Percentiles rank a stretch among this genome's conserved stretches.
Evolutionary conservation across 2,329 filamentous ascomycete genomes (phyloP).

Genomic region (Westerdykella sp.): DNA sequence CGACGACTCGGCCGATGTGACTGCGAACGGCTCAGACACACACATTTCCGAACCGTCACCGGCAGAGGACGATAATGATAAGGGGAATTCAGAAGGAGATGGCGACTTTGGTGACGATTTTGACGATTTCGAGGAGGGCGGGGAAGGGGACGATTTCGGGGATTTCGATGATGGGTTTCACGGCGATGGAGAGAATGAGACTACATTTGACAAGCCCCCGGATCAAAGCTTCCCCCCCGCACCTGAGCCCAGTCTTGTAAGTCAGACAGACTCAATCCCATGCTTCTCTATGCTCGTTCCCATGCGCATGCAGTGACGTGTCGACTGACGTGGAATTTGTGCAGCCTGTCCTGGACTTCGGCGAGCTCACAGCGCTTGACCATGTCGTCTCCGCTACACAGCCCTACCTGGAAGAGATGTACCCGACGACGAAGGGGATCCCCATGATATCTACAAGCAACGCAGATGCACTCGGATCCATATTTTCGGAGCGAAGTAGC

Average conservation of each 20-base stretch:
- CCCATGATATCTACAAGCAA: constrained; percentile 39
- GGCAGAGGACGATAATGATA: constrained; percentile 6
- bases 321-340: constrained; percentile 22
- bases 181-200: constrained; percentile 34
- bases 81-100: constrained; percentile 44
- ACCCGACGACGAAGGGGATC: constrained; percentile 43
- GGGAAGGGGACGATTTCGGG: constrained; percentile 46
- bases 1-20: constrained; percentile 26
- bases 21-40: constrained; percentile 9
- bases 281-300: background rate
- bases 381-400: constrained; percentile 56
- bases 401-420: constrained; percentile 58
- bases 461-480: constrained; percentile 23
- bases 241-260: constrained; percentile 45
- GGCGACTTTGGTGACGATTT: constrained; percentile 69
- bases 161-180: constrained; percentile 47
- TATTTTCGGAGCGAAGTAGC: constrained; percentile 72
- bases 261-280: constrained; percentile 36
- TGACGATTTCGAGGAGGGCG: constrained; percentile 55
- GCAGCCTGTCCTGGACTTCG: constrained; percentile 63
- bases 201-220: constrained; percentile 36
- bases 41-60: constrained; percentile 9
- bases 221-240: constrained; percentile 36
- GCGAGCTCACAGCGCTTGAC: constrained; percentile 52
- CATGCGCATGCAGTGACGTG: constrained; percentile 18